Conservation (phyloP, 345 rosid species). For the Brassica juncea region DNA sequence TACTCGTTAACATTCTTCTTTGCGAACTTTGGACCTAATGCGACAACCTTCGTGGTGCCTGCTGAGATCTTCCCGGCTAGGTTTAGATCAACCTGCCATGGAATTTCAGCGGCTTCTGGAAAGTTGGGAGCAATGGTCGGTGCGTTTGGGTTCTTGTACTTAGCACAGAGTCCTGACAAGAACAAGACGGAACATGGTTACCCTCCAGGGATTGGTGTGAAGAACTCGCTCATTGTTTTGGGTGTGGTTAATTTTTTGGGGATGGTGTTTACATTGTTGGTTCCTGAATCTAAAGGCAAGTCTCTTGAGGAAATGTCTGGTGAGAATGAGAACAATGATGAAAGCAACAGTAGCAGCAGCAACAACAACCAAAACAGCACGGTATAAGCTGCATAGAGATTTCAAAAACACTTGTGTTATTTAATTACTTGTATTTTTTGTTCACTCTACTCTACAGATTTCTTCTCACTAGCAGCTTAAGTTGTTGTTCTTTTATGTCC, state of each 20-base stretch:
- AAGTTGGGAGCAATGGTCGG: constrained; percentile 84
- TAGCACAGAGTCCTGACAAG: constrained; percentile 73
- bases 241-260: constrained; percentile 69
- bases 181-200: constrained; percentile 81
- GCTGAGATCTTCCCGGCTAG: constrained; percentile 93
- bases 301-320: constrained; percentile 86
- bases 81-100: constrained; percentile 87
- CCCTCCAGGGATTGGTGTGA: constrained; percentile 85
- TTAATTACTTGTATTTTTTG: neutral
- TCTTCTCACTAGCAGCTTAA: constrained; percentile 22
- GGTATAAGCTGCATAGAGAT: constrained; percentile 35
- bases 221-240: constrained; percentile 64
- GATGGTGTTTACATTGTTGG: constrained; percentile 67
- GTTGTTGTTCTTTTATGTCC: neutral
- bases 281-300: constrained; percentile 84
- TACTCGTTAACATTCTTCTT: constrained; percentile 86
- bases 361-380: constrained; percentile 30
- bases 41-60: constrained; percentile 82
- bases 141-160: constrained; percentile 78
- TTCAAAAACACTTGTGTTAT: neutral
- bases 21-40: constrained; percentile 88
- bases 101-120: constrained; percentile 81
- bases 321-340: constrained; percentile 51
- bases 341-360: constrained; percentile 18
- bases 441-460: neutral